Percentiles rank a stretch among this genome's conserved stretches.
Conservation (phyloP, 208 protist species). For the Leishmania mexicana region DNA sequence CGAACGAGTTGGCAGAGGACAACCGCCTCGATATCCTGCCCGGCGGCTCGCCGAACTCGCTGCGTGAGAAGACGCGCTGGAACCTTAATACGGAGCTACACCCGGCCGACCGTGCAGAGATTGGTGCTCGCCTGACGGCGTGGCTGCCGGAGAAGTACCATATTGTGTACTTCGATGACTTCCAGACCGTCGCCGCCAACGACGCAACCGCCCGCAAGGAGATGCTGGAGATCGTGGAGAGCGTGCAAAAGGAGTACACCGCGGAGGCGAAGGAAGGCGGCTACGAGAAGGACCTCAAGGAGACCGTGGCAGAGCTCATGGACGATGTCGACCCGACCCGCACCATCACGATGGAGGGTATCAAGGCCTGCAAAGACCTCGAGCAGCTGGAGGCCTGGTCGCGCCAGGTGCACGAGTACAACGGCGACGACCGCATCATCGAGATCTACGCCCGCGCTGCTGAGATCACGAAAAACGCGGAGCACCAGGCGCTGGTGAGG, state of each 20-base stretch:
- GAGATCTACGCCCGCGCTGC: conserved; percentile 86
- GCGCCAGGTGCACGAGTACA: conserved; percentile 86
- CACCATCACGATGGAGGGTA: conserved; percentile 70
- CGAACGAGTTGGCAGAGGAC: conserved; percentile 88
- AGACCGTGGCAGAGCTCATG: conserved; percentile 62
- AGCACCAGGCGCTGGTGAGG: conserved; percentile 75
- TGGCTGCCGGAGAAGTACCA: conserved; percentile 93
- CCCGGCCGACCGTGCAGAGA: conserved; percentile 78
- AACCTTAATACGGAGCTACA: conserved; percentile 88
- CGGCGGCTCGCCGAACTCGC: conserved; percentile 83
- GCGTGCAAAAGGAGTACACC: conserved; percentile 79
- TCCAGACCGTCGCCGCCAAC: conserved; percentile 87
- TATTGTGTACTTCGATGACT: conserved; percentile 90
- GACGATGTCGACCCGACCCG: conserved; percentile 85
- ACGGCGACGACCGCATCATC: conserved; percentile 83
- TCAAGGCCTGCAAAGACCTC: conserved; percentile 69
- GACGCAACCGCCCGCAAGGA: conserved; percentile 64
- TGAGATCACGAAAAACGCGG: conserved; percentile 76
- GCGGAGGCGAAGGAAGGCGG: conserved; percentile 68
- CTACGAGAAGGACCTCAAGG: conserved; percentile 71
- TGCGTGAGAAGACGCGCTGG: conserved; percentile 90
- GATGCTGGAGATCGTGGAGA: conserved; percentile 80
- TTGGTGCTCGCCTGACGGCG: conserved; percentile 75
- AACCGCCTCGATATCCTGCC: conserved; percentile 89
- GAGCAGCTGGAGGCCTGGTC: conserved; percentile 83